A percentile compares a stretch with the other conserved stretches of the same genome.
Conservation (phyloP, 2,329 filamentous ascomycete species). For the Neophaeococcomyces mojaviensis region DNA sequence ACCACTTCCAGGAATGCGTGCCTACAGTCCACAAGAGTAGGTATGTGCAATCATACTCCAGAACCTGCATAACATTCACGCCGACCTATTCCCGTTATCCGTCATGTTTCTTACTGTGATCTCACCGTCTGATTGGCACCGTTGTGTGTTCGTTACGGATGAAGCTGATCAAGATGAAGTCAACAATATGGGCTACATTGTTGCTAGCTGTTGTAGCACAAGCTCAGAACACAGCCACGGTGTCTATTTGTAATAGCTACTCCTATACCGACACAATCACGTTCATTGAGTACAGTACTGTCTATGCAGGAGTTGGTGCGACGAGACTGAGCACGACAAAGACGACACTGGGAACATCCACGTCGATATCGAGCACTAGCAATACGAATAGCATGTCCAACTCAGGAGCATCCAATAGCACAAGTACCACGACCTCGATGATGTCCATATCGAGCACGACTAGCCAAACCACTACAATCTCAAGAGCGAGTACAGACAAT, state of each 20-base stretch:
- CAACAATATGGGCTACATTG: neutral
- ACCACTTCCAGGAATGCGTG: too few relatives aligned
- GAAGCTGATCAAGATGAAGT: neutral
- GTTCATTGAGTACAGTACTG: constrained; percentile 3
- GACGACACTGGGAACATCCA: neutral
- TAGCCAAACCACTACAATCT: constrained; percentile 30
- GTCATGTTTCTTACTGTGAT: neutral
- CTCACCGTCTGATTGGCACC: neutral
- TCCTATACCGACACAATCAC: constrained; percentile 13
- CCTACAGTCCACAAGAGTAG: too few relatives aligned
- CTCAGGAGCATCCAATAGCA: neutral
- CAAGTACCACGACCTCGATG: neutral
- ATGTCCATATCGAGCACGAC: neutral
- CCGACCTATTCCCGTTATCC: neutral
- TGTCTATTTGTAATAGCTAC: constrained; percentile 5
- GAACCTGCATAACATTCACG: too few relatives aligned
- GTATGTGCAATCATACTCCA: neutral
- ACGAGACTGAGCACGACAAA: neutral
- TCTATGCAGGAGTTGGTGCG: neutral
- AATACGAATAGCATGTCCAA: neutral
- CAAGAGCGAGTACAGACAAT: constrained; percentile 36
- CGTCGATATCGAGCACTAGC: neutral
- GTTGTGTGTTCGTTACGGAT: constrained; percentile 1
- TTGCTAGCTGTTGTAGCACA: neutral
- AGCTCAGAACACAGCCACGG: constrained; percentile 5